Evolutionary conservation across 371 early-diverging fungal genomes (phyloP), one percentile per base, ranked within the genome.

Genomic region (Mortierella sp.): DNA sequence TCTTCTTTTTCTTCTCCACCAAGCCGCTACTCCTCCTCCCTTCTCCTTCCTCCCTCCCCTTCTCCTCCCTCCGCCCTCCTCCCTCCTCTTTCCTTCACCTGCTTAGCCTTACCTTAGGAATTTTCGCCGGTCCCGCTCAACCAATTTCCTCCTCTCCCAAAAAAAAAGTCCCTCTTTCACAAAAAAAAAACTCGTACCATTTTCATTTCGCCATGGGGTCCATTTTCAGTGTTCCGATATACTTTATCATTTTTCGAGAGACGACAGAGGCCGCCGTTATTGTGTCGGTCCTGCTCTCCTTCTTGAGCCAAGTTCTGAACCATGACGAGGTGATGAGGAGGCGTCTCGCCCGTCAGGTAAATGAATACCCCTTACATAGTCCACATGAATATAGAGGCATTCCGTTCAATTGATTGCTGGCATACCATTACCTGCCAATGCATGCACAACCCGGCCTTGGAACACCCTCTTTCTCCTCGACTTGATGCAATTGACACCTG

Each of bases 171-270:
- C n/a, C n/a, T n/a, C n/a, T n/a, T n/a, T n/a, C n/a, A n/a, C n/a
- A 34, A 58, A 58, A 58, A 50, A n/a, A n/a, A 26, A 58, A 5
- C 58, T 58, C 58, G 19, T 34, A 34, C 58, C 58, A 19, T 58
- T 58, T 24, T 48, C 10, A 14, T 19, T 22, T 48, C 64, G 43
- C 43, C 37, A 80, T 80, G 80, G 77, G 66, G 7, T 16, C 73
- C 3, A 48, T 70, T 11, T 95, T 95, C 77, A 89, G 91, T 37
- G 88, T 95, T 2, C 94, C 95, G 0, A 89, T 95, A 64, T 96
- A 93, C 85, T 95, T 96, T 77, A 93, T 96, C 58, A 68, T 96
- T 53, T 92, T 95, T 74, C 89, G 96, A 61, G 96, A 95, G 86
- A 93, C 95, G 26, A 88, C 92, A 5, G 97, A 96, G 87, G 94